These are phyloP conservation scores for Microdochium paspali DNA, from an alignment of 2,329 filamentous ascomycete genomes.

Conservation along the genomic window DNA sequence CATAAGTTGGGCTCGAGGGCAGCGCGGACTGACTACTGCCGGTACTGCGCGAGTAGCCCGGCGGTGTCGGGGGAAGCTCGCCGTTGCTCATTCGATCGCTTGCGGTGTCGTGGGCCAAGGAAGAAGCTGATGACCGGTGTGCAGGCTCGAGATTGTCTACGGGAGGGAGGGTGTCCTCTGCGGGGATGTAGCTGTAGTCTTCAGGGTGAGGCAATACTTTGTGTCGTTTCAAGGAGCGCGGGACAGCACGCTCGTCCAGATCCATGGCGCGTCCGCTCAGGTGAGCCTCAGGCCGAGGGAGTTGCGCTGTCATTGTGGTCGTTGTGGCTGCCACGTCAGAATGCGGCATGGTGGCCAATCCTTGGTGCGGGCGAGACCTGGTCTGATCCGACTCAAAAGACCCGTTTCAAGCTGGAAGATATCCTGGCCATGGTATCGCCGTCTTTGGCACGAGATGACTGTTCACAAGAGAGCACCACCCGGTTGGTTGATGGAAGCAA, in stretches of 20 bases:
- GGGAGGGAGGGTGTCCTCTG: background rate
- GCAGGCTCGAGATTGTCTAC: background rate
- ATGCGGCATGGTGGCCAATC: background rate
- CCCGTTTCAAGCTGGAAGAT: background rate
- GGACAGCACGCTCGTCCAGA: background rate
- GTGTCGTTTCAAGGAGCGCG: background rate
- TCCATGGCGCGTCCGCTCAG: background rate
- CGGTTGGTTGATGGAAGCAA: no score
- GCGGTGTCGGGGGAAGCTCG: constrained; percentile 53
- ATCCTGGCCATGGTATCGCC: background rate
- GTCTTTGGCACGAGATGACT: background rate
- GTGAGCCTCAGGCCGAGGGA: background rate
- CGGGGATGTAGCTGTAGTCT: background rate
- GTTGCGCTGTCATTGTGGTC: background rate
- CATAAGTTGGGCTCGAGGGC: constrained; percentile 29
- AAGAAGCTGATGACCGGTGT: background rate
- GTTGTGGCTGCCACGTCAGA: background rate
- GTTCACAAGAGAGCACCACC: background rate
- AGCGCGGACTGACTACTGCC: constrained; percentile 38
- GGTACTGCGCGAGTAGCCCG: constrained; percentile 48
- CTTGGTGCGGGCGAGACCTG: background rate
- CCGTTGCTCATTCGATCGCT: constrained; percentile 21
- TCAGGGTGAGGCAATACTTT: background rate
- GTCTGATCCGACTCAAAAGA: background rate
- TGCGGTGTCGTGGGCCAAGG: background rate